Evolutionary conservation across 495 filamentous ascomycete species (phyloP).

Genomic region (Hypoxylon cercidicola): DNA sequence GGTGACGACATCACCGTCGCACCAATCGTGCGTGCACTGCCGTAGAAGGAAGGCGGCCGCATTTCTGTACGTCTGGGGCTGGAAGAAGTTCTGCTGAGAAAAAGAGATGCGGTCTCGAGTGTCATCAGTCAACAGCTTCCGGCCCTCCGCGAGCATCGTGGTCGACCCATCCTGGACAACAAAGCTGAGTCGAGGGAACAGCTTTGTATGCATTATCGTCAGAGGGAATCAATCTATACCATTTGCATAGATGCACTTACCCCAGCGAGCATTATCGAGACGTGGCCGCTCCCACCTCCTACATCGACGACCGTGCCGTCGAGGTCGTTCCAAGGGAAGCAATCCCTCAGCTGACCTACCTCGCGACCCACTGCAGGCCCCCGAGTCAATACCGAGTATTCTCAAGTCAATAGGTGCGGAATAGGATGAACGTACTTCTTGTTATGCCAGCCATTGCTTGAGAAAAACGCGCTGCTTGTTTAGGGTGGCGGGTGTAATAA

Average conservation of each 20-base stretch:
- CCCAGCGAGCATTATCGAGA: conserved; percentile 34
- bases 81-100: conserved; percentile 47
- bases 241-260: conserved; percentile 24
- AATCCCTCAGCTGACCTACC: conserved; percentile 26
- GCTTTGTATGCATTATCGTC: conserved; percentile 16
- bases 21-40: conserved; percentile 47
- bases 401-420: not conserved
- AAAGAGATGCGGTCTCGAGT: conserved; percentile 40
- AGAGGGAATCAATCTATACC: not conserved
- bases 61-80: conserved; percentile 35
- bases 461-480: conserved; percentile 30
- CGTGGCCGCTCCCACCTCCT: conserved; percentile 39
- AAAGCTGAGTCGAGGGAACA: conserved; percentile 39
- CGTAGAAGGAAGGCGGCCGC: conserved; percentile 45
- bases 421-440: conserved; percentile 18
- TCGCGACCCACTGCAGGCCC: conserved; percentile 9
- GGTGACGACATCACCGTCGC: conserved; percentile 38
- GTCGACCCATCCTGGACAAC: conserved; percentile 43
- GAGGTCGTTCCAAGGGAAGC: conserved; percentile 38
- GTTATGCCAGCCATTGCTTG: conserved; percentile 42
- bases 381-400: no score
- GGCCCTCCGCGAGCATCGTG: conserved; percentile 42
- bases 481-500: conserved; percentile 44
- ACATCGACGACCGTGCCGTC: conserved; percentile 43
- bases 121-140: conserved; percentile 1